These are phyloP conservation scores for Botrytis porri DNA, from an alignment of 2,329 filamentous ascomycete genomes.

Conservation along the genomic window DNA sequence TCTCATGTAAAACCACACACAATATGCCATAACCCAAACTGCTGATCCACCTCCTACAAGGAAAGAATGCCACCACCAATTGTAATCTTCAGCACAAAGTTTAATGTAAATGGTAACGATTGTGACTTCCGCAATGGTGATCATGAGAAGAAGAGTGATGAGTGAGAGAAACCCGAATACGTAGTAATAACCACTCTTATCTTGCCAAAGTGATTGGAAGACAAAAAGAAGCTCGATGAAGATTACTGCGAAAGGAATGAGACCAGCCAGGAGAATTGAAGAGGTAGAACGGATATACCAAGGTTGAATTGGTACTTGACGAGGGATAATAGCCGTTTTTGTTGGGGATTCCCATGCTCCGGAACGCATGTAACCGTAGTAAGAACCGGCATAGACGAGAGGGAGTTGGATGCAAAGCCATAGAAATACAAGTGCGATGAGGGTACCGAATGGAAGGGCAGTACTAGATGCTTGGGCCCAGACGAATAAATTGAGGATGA, in stretches of 20 bases:
- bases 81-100: constrained; percentile 80
- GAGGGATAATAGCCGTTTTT: constrained; percentile 67
- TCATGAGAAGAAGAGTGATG: constrained; percentile 66
- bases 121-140: constrained; percentile 79
- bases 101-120: constrained; percentile 80
- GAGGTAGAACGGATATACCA: constrained; percentile 70
- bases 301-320: constrained; percentile 68
- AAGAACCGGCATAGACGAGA: constrained; percentile 76
- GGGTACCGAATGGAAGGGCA: constrained; percentile 77
- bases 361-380: constrained; percentile 67
- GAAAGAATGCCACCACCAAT: constrained; percentile 94
- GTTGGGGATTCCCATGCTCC: constrained; percentile 78
- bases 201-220: constrained; percentile 84
- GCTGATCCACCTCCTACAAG: constrained; percentile 72
- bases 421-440: constrained; percentile 68
- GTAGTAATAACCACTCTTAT: constrained; percentile 90
- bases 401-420: constrained; percentile 87
- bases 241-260: constrained; percentile 82
- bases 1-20: constrained; percentile 77
- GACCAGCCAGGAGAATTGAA: constrained; percentile 67
- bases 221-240: constrained; percentile 86
- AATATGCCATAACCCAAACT: constrained; percentile 80
- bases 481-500: constrained; percentile 82
- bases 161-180: constrained; percentile 82
- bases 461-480: constrained; percentile 89